These are phyloP conservation scores for Paecilomyces sp. DNA, from an alignment of 2,329 filamentous ascomycete genomes.

Conservation along the genomic window DNA sequence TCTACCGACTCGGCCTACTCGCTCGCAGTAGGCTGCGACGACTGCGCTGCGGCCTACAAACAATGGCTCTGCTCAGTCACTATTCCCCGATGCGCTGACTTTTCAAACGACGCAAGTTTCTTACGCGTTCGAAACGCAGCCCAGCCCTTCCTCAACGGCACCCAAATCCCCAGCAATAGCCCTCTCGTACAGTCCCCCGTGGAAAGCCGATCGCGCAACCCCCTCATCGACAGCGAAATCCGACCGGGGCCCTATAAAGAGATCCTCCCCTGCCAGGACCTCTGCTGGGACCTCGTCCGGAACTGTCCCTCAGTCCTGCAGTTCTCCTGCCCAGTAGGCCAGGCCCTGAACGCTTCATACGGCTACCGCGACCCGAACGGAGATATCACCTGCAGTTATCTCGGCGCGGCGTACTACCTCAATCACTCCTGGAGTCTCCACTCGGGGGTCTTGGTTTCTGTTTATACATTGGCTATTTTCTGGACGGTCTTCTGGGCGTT, in stretches of 20 bases:
- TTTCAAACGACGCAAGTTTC: constrained; percentile 48
- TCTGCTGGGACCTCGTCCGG: constrained; percentile 80
- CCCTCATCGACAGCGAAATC: constrained; percentile 63
- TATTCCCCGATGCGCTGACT: constrained; percentile 89
- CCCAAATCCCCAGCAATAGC: constrained; percentile 37
- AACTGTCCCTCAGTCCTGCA: constrained; percentile 71
- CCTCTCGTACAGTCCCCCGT: constrained; percentile 29
- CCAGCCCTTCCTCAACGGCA: constrained; percentile 65
- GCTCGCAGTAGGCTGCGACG: constrained; percentile 64
- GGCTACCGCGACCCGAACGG: constrained; percentile 33
- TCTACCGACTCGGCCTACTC: constrained; percentile 69
- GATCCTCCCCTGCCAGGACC: constrained; percentile 75
- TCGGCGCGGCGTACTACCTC: constrained; percentile 51
- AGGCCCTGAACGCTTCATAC: constrained; percentile 46
- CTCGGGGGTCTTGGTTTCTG: constrained; percentile 3
- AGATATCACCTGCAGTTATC: constrained; percentile 53
- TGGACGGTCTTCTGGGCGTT: constrained; percentile 8
- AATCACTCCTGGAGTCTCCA: constrained; percentile 24
- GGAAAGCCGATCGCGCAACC: constrained; percentile 58
- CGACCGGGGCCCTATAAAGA: constrained; percentile 89
- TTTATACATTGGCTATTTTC: constrained; percentile 12
- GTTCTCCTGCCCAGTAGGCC: constrained; percentile 64
- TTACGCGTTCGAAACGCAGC: constrained; percentile 66
- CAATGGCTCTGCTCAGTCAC: constrained; percentile 90
- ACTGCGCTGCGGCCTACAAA: constrained; percentile 80